Evolutionary conservation across 2,329 filamentous ascomycete species (phyloP).

Genomic region (Paraconiothyrium sp.): DNA sequence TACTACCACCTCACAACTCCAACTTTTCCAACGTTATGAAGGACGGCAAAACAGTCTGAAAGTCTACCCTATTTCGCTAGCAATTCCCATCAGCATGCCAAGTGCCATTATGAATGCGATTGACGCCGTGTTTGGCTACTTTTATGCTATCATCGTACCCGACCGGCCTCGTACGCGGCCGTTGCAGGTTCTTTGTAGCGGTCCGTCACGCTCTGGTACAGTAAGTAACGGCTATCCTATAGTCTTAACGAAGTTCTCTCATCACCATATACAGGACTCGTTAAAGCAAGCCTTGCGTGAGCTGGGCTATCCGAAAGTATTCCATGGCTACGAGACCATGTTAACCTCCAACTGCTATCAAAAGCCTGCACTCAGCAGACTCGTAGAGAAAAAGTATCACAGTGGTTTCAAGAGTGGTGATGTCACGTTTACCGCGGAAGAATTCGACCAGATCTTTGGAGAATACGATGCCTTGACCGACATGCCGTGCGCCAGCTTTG

Average conservation of each 20-base stretch:
- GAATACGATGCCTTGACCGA: conserved; percentile 51
- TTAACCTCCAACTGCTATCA: conserved; percentile 2
- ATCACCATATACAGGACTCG: conserved; percentile 2
- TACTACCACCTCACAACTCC: neutral
- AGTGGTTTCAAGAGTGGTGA: conserved; percentile 6
- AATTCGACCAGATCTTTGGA: conserved; percentile 60
- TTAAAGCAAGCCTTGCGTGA: conserved; percentile 11
- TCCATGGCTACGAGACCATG: conserved; percentile 14
- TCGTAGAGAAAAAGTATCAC: conserved; percentile 5
- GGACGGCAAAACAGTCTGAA: neutral
- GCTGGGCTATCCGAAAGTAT: conserved; percentile 10
- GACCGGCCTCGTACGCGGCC: conserved; percentile 5
- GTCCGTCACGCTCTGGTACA: conserved; percentile 7
- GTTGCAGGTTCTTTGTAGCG: conserved; percentile 13
- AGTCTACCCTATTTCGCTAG: neutral
- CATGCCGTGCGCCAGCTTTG: conserved; percentile 40
- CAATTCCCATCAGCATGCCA: neutral
- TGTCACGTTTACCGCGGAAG: conserved; percentile 22
- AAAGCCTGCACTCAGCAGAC: conserved; percentile 6
- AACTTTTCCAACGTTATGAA: neutral
- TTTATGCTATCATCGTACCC: conserved; percentile 9
- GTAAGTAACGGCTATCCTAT: neutral
- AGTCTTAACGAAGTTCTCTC: neutral
- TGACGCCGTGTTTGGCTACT: conserved; percentile 3
- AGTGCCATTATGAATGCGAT: neutral